A percentile compares a stretch with the other conserved stretches of the same genome.
These are phyloP conservation scores for Amanita molliuscula DNA, from an alignment of 768 basidiomycete species.

Conservation along the genomic window DNA sequence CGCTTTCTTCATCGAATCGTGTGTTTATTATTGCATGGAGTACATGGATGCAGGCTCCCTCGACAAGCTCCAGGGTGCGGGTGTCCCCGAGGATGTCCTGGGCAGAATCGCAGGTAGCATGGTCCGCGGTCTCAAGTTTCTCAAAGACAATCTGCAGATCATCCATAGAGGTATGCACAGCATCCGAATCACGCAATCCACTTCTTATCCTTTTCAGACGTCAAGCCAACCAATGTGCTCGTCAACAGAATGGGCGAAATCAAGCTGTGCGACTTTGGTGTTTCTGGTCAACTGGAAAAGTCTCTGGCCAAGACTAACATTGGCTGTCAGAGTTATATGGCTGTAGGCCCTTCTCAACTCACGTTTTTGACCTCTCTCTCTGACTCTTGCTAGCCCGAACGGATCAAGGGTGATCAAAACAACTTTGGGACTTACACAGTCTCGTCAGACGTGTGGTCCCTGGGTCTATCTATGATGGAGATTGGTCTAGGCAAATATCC, in stretches of 20 bases:
- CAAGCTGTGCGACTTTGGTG: constrained; percentile 98
- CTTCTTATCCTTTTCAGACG: constrained; percentile 36
- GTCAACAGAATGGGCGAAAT: constrained; percentile 82
- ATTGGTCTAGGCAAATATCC: constrained; percentile 86
- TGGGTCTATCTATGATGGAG: constrained; percentile 91
- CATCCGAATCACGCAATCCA: neutral
- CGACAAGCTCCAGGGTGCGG: constrained; percentile 61
- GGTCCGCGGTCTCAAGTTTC: constrained; percentile 85
- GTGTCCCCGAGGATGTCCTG: constrained; percentile 73
- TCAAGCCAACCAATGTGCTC: constrained; percentile 91
- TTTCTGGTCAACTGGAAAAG: constrained; percentile 95
- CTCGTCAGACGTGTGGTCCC: constrained; percentile 95
- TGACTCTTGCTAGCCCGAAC: constrained; percentile 59
- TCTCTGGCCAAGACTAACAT: constrained; percentile 97
- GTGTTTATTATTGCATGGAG: constrained; percentile 99
- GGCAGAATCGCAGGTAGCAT: constrained; percentile 73
- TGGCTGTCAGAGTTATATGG: constrained; percentile 98
- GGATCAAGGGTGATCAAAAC: constrained; percentile 88
- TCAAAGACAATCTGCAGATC: constrained; percentile 90
- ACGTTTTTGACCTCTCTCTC: neutral
- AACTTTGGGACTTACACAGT: constrained; percentile 88
- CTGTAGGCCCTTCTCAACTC: constrained; percentile 41
- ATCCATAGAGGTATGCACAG: constrained; percentile 38
- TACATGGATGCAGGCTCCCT: constrained; percentile 98
- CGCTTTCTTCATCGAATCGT: constrained; percentile 99